Evolutionary conservation across 768 basidiomycete genomes (phyloP).

Genomic region (Jaapia argillacea): DNA sequence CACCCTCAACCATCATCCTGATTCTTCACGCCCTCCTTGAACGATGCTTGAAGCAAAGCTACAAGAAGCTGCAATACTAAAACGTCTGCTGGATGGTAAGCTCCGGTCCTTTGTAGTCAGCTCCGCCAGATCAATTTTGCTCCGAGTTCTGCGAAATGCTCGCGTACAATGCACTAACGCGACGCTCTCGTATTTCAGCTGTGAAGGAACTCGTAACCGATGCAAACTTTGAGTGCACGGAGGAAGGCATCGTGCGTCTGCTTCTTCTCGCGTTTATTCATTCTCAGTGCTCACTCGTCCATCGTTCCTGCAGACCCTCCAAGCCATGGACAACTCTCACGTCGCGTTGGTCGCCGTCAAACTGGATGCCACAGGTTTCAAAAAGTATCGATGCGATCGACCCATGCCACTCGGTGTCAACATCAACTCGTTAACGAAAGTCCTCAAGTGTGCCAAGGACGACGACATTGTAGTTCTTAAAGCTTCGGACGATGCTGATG

Average conservation of each 20-base stretch:
- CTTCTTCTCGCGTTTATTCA: neutral
- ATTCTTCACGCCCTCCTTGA: no score
- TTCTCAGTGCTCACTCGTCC: neutral
- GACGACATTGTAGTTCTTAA: conserved; percentile 89
- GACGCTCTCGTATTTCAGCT: conserved; percentile 40
- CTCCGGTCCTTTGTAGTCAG: conserved; percentile 7
- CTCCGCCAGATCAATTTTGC: no score
- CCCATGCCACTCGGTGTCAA: conserved; percentile 90
- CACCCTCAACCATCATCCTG: no score
- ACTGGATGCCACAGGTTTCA: conserved; percentile 72
- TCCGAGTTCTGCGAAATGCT: neutral
- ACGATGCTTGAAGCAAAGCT: conserved; percentile 96
- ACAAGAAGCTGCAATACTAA: conserved; percentile 77
- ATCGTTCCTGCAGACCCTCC: conserved; percentile 45
- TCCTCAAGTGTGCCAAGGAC: conserved; percentile 94
- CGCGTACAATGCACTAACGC: neutral
- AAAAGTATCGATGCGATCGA: conserved; percentile 86
- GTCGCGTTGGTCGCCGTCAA: conserved; percentile 92
- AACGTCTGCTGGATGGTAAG: conserved; percentile 89
- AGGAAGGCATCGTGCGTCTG: conserved; percentile 75
- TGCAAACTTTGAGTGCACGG: conserved; percentile 95
- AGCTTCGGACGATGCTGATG: conserved; percentile 84
- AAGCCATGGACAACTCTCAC: conserved; percentile 99
- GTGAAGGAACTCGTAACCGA: conserved; percentile 97
- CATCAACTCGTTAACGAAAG: conserved; percentile 82